These are phyloP conservation scores for Silybum marianum DNA, from an alignment of 129 eudicot genomes.

Conservation along the genomic window DNA sequence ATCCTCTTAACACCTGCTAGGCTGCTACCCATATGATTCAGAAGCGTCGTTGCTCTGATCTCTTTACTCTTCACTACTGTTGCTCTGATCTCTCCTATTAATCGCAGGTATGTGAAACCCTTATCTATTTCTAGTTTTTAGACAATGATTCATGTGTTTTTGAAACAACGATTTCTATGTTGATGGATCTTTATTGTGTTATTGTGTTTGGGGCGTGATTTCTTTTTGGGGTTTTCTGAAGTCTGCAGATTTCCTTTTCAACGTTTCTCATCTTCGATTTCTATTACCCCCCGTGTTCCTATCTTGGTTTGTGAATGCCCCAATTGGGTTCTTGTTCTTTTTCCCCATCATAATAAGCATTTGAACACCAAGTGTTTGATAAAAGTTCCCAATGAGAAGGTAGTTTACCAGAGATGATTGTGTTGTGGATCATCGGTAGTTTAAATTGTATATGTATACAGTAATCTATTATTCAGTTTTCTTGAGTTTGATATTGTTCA, in stretches of 20 bases:
- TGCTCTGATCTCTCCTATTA: neutral
- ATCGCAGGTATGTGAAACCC: conserved; percentile 2
- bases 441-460: neutral
- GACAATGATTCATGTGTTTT: neutral
- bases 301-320: neutral
- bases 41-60: neutral
- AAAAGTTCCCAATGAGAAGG: neutral
- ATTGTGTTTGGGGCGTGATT: neutral
- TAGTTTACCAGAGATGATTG: neutral
- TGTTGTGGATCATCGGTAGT: neutral
- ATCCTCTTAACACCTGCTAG: no score
- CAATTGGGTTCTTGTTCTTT: neutral
- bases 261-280: neutral
- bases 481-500: neutral
- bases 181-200: neutral
- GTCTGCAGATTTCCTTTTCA: neutral
- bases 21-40: neutral
- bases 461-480: neutral
- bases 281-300: neutral
- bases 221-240: neutral
- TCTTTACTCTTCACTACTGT: neutral
- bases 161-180: neutral
- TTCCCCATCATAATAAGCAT: neutral
- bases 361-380: neutral
- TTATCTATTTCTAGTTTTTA: neutral